Evolutionary conservation across 129 eudicot species (phyloP).

Genomic region (Calendula officinalis): DNA sequence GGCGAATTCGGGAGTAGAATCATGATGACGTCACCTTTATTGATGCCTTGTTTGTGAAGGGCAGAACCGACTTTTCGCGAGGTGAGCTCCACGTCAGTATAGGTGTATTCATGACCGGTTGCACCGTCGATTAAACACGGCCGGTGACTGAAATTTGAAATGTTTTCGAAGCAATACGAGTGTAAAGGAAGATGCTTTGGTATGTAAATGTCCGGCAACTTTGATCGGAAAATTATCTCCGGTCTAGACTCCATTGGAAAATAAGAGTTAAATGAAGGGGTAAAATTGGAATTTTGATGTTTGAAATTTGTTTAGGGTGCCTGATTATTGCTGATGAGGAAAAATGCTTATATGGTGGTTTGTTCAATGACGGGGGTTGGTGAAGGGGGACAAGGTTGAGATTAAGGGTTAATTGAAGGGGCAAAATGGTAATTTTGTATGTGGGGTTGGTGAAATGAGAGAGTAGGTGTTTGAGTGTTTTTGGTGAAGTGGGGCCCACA

Average conservation of each 20-base stretch:
- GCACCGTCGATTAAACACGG: conserved; percentile 81
- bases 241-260: conserved; percentile 32
- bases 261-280: conserved; percentile 20
- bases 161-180: conserved; percentile 75
- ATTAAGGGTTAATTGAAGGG: conserved; percentile 13
- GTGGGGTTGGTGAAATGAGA: conserved; percentile 50
- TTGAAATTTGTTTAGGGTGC: too few species aligned
- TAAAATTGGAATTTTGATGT: neutral
- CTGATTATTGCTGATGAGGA: too few species aligned
- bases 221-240: conserved; percentile 61
- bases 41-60: conserved; percentile 52
- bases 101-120: conserved; percentile 52
- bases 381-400: conserved; percentile 23
- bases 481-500: conserved; percentile 35
- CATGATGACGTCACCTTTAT: conserved; percentile 74
- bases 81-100: conserved; percentile 63
- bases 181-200: conserved; percentile 85
- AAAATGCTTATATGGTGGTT: too few species aligned
- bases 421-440: conserved; percentile 8
- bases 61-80: conserved; percentile 63
- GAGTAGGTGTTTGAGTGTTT: conserved; percentile 23
- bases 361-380: too few species aligned
- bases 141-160: conserved; percentile 34
- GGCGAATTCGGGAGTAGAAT: conserved; percentile 73
- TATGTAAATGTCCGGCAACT: conserved; percentile 76